Conservation (phyloP, 805 yeast species). For the Sungouiella blattae region DNA sequence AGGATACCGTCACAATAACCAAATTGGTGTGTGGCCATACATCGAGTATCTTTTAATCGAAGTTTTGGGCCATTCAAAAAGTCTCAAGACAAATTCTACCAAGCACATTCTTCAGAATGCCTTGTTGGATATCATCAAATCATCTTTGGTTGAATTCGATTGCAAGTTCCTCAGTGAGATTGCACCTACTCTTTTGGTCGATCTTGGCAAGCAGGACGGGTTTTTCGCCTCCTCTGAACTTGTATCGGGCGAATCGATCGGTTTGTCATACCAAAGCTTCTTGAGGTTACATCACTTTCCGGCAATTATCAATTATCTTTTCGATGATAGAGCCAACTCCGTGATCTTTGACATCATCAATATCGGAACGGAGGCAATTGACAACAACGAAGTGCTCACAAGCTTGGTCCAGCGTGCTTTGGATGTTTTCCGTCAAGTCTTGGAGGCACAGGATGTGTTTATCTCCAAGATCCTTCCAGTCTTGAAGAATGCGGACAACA, state of each 20-base stretch:
- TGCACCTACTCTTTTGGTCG: constrained; percentile 42
- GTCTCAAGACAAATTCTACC: constrained; percentile 31
- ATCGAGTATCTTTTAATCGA: constrained; percentile 67
- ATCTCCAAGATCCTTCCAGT: constrained; percentile 52
- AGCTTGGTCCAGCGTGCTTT: constrained; percentile 40
- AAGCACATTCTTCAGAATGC: constrained; percentile 48
- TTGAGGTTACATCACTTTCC: constrained; percentile 70
- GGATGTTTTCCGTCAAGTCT: constrained; percentile 39
- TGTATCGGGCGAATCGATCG: constrained; percentile 10
- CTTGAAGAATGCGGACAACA: constrained; percentile 35
- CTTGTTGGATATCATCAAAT: constrained; percentile 50
- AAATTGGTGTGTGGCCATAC: constrained; percentile 74
- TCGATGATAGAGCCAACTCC: constrained; percentile 53
- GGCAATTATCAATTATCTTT: constrained; percentile 58
- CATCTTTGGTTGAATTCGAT: constrained; percentile 32
- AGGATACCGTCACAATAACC: constrained; percentile 44
- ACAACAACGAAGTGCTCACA: constrained; percentile 37
- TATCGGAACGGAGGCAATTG: constrained; percentile 56
- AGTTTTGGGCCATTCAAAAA: constrained; percentile 53
- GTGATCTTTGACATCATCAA: constrained; percentile 56
- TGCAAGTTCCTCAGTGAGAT: constrained; percentile 49
- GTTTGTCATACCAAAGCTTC: constrained; percentile 21
- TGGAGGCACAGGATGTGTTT: constrained; percentile 58
- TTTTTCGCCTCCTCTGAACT: constrained; percentile 21
- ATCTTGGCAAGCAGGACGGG: constrained; percentile 16